Evolutionary conservation across 208 protist species (phyloP).

Genomic region (Phytomonas francai): DNA sequence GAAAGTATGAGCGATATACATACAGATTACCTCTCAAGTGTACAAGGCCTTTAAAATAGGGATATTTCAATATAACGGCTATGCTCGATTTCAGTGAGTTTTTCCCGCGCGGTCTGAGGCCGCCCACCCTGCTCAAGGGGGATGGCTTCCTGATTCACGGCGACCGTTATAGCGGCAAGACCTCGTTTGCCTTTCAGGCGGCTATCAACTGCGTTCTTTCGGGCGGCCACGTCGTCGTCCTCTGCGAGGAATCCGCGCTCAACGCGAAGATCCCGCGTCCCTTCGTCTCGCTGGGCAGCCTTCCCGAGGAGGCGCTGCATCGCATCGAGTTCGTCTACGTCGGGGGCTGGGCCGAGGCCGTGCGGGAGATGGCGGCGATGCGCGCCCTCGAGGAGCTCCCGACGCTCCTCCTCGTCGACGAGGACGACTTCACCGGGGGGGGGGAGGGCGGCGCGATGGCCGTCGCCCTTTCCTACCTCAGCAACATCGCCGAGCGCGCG

Average conservation of each 20-base stretch:
- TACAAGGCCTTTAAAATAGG: not conserved
- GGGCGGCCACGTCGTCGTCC: slow-evolving; percentile 25
- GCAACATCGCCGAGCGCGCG: slow-evolving; percentile 33
- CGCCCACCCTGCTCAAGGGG: slow-evolving; percentile 17
- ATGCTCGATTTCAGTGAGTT: not conserved
- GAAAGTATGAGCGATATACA: not conserved
- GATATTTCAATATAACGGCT: not conserved
- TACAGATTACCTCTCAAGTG: not conserved
- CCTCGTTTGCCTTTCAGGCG: slow-evolving; percentile 63
- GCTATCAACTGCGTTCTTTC: slow-evolving; percentile 33
- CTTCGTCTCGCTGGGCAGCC: slow-evolving; percentile 33
- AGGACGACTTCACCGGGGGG: slow-evolving; percentile 31
- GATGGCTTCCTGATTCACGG: slow-evolving; percentile 50
- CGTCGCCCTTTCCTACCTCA: slow-evolving; percentile 26
- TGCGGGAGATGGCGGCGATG: slow-evolving; percentile 35
- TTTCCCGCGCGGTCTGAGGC: slow-evolving; percentile 14
- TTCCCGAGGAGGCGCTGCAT: slow-evolving; percentile 23
- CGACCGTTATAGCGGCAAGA: slow-evolving; percentile 38
- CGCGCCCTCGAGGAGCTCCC: slow-evolving; percentile 9
- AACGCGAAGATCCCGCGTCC: slow-evolving; percentile 51
- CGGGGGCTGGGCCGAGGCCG: slow-evolving; percentile 19
- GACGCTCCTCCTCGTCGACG: slow-evolving; percentile 34
- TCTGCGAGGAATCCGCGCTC: slow-evolving; percentile 40
- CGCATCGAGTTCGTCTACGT: slow-evolving; percentile 62
- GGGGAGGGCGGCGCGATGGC: slow-evolving; percentile 8